A percentile compares a stretch with the other conserved stretches of the same genome.
Conservation (phyloP, 805 yeast genomes). For the Kodamaea nitidulidarum region DNA sequence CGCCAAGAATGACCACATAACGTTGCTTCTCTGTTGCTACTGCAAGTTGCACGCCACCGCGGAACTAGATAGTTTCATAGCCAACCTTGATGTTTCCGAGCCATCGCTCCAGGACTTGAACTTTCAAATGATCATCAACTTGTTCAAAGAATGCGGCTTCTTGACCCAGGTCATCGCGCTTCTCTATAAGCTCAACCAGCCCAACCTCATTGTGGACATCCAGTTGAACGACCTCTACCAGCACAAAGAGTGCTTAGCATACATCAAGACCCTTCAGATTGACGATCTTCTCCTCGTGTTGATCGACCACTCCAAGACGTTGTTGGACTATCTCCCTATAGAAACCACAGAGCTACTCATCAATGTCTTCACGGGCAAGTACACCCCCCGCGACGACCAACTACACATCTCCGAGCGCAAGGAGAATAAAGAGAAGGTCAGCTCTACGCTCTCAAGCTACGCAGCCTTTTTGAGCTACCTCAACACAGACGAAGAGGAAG, state of each 20-base stretch:
- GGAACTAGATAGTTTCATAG: conserved; percentile 56
- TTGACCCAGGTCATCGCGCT: conserved; percentile 62
- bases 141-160: conserved; percentile 72
- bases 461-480: conserved; percentile 29
- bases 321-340: conserved; percentile 67
- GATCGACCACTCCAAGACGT: conserved; percentile 57
- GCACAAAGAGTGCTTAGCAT: conserved; percentile 56
- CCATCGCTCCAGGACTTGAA: conserved; percentile 48
- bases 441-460: conserved; percentile 27
- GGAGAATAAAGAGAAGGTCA: conserved; percentile 11
- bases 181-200: conserved; percentile 68
- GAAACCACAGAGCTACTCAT: conserved; percentile 80
- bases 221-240: conserved; percentile 62
- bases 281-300: conserved; percentile 75
- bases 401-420: background rate
- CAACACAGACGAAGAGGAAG: conserved; percentile 17
- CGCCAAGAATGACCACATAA: conserved; percentile 77
- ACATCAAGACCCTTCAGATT: conserved; percentile 62
- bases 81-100: conserved; percentile 26
- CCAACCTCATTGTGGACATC: conserved; percentile 72
- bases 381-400: conserved; percentile 37
- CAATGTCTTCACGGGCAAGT: conserved; percentile 84
- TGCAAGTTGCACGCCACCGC: conserved; percentile 67
- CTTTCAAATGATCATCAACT: conserved; percentile 57
- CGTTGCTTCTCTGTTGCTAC: conserved; percentile 71